Conservation (phyloP, 2,329 filamentous ascomycete genomes). For the Furcasterigmium sp. region DNA sequence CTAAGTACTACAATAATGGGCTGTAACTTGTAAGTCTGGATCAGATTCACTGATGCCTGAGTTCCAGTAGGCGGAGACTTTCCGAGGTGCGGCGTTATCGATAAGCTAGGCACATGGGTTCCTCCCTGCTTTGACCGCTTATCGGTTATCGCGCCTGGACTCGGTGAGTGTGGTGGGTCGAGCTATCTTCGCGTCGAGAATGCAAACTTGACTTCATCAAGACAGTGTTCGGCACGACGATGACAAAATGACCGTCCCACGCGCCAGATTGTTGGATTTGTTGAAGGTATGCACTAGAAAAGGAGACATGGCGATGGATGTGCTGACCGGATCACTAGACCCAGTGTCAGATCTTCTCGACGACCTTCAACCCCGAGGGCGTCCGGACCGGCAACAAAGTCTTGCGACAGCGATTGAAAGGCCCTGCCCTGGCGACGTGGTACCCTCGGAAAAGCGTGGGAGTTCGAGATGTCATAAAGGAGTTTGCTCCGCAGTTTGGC, state of each 20-base stretch:
- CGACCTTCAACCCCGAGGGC: slow-evolving; percentile 81
- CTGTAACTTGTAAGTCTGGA: too few relatives aligned
- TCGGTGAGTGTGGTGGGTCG: neutral
- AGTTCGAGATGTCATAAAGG: slow-evolving; percentile 66
- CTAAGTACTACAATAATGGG: too few relatives aligned
- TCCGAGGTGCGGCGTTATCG: neutral
- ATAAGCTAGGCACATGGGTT: too few relatives aligned
- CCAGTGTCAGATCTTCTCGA: slow-evolving; percentile 88
- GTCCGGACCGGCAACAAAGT: slow-evolving; percentile 86
- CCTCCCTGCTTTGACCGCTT: too few relatives aligned
- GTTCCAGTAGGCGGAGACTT: too few relatives aligned
- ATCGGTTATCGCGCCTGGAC: neutral
- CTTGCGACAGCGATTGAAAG: slow-evolving; percentile 79
- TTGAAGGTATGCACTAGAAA: slow-evolving; percentile 58
- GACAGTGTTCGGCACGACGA: slow-evolving; percentile 14
- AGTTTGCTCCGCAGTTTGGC: slow-evolving; percentile 61
- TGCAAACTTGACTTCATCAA: slow-evolving; percentile 18
- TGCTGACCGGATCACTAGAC: slow-evolving; percentile 47
- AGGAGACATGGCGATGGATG: neutral
- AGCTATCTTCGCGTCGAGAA: slow-evolving; percentile 7
- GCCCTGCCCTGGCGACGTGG: slow-evolving; percentile 79
- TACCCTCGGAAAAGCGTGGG: slow-evolving; percentile 74
- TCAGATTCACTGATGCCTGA: too few relatives aligned
- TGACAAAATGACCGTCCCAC: slow-evolving; percentile 56
- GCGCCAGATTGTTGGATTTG: slow-evolving; percentile 61